phyloP scores from a whole-genome alignment of 2,329 filamentous ascomycete species.

The Xylariaceae sp. region DNA sequence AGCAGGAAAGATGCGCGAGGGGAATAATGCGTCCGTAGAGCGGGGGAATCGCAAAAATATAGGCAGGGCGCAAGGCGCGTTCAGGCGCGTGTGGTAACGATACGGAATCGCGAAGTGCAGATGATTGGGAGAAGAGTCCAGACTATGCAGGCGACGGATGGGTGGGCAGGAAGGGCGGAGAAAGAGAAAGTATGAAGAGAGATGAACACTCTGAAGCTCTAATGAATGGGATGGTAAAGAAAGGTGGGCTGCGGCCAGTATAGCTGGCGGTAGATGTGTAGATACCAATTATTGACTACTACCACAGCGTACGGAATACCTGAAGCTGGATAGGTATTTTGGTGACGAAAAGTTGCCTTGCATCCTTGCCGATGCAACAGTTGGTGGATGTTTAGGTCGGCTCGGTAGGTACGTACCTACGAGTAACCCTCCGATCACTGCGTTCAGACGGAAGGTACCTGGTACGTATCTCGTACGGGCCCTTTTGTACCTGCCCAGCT shows the following conservation, averaged over 20 bases:
- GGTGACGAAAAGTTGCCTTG: neutral
- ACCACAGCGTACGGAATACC: neutral
- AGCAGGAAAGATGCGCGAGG: neutral
- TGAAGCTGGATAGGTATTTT: neutral
- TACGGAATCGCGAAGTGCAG: neutral
- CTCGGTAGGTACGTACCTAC: neutral
- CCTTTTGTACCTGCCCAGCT: no score
- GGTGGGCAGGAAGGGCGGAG: neutral
- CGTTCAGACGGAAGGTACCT: no score
- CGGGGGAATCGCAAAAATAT: neutral
- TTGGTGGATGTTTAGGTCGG: neutral
- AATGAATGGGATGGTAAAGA: neutral
- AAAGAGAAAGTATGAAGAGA: neutral
- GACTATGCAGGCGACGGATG: neutral
- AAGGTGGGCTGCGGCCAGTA: neutral
- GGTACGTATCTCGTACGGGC: no score
- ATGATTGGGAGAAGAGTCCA: neutral
- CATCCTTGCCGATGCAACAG: neutral
- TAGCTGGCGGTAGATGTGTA: neutral
- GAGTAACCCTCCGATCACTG: no score
- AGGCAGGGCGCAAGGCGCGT: neutral
- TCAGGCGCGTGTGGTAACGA: neutral
- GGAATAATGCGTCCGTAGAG: neutral
- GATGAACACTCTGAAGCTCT: no score
- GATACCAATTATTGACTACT: neutral